Conservation (phyloP, 768 basidiomycete genomes). For the Hortiboletus campestris region DNA sequence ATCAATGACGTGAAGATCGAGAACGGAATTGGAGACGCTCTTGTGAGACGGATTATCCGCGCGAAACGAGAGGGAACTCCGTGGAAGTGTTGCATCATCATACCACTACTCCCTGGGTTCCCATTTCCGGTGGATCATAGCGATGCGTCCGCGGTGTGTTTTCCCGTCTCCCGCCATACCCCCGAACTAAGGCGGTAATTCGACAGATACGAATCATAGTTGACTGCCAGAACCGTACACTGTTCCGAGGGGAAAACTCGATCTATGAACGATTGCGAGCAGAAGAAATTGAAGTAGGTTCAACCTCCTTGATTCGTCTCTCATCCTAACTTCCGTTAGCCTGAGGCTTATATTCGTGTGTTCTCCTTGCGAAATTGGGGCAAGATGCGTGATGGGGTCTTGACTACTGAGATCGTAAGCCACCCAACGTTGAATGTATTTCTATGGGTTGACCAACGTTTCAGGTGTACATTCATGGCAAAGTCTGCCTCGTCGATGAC, state of each 20-base stretch:
- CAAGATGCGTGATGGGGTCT: conserved; percentile 76
- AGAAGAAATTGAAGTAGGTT: conserved; percentile 79
- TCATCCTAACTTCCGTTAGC: conserved; percentile 45
- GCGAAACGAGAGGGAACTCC: conserved; percentile 77
- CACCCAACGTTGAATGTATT: not conserved
- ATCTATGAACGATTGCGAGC: conserved; percentile 84
- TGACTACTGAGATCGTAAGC: conserved; percentile 84
- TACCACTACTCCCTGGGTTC: conserved; percentile 92
- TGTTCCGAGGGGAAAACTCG: conserved; percentile 85
- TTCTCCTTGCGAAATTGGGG: conserved; percentile 94
- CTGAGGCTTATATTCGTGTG: conserved; percentile 87
- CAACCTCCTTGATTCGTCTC: not conserved
- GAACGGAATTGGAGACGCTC: conserved; percentile 92
- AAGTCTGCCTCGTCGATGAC: conserved; percentile 85
- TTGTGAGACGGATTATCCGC: conserved; percentile 86
- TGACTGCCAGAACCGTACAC: conserved; percentile 91
- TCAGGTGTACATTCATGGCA: conserved; percentile 82
- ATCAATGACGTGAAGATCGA: conserved; percentile 85
- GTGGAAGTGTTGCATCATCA: conserved; percentile 92
- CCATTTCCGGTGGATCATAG: conserved; percentile 89
- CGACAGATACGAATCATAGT: conserved; percentile 86
- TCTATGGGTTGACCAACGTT: conserved; percentile 11
- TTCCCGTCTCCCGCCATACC: not conserved
- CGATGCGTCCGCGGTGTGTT: conserved; percentile 85
- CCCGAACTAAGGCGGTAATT: not conserved